phyloP scores from a whole-genome alignment of 306 rosid species.

The Alnus rubra region DNA sequence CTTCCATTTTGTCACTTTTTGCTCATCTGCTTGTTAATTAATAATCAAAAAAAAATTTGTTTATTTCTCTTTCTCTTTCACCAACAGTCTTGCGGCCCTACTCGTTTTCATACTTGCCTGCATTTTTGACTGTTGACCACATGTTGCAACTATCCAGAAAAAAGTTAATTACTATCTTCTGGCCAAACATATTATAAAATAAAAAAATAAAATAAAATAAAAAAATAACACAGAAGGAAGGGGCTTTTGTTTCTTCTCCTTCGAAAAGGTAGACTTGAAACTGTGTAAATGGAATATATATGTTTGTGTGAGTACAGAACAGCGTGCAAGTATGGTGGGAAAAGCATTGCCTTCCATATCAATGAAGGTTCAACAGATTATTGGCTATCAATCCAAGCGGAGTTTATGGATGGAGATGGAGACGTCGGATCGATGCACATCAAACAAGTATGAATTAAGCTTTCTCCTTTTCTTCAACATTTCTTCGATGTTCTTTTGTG shows the following conservation, averaged over 20 bases:
- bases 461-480: conserved; percentile 7
- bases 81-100: background rate
- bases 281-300: too few relatives aligned
- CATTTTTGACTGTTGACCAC: too few relatives aligned
- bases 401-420: conserved; percentile 86
- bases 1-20: background rate
- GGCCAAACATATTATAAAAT: too few relatives aligned
- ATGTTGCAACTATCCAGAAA: too few relatives aligned
- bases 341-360: conserved; percentile 69
- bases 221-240: too few relatives aligned
- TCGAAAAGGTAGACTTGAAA: too few relatives aligned
- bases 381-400: conserved; percentile 79
- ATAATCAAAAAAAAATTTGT: too few relatives aligned
- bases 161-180: too few relatives aligned
- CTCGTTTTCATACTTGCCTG: too few relatives aligned
- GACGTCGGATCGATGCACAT: conserved; percentile 81
- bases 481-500: too few relatives aligned
- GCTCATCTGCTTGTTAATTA: background rate
- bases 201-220: too few relatives aligned
- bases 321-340: conserved; percentile 66
- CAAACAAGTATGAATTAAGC: conserved; percentile 53
- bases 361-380: conserved; percentile 89
- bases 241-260: too few relatives aligned
- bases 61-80: background rate
- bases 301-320: conserved; percentile 46